A percentile compares a stretch with the other conserved stretches of the same genome.
Conservation (phyloP, 257 asterid genomes). For the Nicotiana undulata region DNA sequence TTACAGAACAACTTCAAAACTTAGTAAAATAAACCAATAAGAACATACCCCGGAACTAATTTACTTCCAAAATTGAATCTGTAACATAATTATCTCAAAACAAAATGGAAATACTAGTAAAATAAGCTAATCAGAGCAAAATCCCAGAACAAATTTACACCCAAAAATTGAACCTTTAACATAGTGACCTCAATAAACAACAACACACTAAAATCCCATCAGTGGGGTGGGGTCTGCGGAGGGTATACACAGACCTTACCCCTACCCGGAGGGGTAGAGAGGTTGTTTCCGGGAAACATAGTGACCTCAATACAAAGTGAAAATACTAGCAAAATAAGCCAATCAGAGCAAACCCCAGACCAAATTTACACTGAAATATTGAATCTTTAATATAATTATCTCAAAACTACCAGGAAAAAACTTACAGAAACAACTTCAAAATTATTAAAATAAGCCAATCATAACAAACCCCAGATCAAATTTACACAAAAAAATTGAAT, state of each 20-base stretch:
- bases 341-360: background rate
- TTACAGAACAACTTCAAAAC: conserved; percentile 40
- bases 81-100: background rate
- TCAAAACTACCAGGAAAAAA: background rate
- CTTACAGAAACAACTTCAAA: conserved; percentile 48
- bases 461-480: background rate
- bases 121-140: background rate
- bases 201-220: no score
- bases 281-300: no score
- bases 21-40: background rate
- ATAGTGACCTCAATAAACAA: background rate
- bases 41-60: background rate
- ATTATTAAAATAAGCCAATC: background rate
- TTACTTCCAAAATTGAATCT: background rate
- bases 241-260: no score
- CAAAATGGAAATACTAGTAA: background rate
- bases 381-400: background rate
- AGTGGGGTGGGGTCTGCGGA: no score
- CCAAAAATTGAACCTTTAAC: background rate
- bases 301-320: background rate
- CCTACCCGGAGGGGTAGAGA: no score
- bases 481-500: background rate
- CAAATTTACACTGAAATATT: background rate
- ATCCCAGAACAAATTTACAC: background rate
- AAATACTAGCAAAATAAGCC: background rate